Evolutionary conservation across 164 flowering plant species (phyloP).

Genomic region (Euptelea pleiosperma): DNA sequence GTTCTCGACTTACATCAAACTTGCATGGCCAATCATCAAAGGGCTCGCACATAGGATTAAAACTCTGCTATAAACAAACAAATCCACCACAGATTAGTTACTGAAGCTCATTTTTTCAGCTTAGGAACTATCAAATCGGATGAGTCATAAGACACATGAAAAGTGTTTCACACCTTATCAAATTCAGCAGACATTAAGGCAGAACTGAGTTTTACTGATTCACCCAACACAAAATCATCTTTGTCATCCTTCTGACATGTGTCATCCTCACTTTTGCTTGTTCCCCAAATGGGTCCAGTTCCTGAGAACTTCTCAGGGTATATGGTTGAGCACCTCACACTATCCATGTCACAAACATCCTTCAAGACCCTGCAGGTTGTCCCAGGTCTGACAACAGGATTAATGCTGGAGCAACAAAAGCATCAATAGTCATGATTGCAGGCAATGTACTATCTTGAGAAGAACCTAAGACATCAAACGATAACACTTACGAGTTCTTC

Average conservation of each 20-base stretch:
- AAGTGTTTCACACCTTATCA: slow-evolving; percentile 45
- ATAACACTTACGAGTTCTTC: slow-evolving; percentile 47
- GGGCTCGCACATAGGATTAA: slow-evolving; percentile 67
- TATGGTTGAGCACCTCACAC: slow-evolving; percentile 48
- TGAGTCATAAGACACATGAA: not conserved
- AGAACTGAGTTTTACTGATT: too few species aligned
- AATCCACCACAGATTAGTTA: not conserved
- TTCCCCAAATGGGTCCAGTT: slow-evolving; percentile 31
- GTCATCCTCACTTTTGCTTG: slow-evolving; percentile 48
- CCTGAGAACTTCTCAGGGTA: slow-evolving; percentile 40
- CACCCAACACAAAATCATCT: slow-evolving; percentile 35
- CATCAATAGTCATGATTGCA: slow-evolving; percentile 12
- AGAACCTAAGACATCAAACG: not conserved
- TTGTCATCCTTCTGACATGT: slow-evolving; percentile 61
- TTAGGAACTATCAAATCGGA: not conserved
- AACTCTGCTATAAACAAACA: slow-evolving; percentile 42
- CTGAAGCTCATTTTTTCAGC: not conserved
- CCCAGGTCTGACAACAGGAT: slow-evolving; percentile 25
- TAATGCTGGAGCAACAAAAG: slow-evolving; percentile 39
- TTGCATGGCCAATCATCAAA: slow-evolving; percentile 55
- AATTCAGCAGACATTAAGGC: slow-evolving; percentile 29
- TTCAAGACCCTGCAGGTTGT: slow-evolving; percentile 37
- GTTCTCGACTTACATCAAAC: slow-evolving; percentile 47
- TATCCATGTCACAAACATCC: slow-evolving; percentile 37
- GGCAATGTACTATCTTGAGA: not conserved